Percentiles rank a stretch among this genome's conserved stretches.
Evolutionary conservation across 371 early-diverging fungal genomes (phyloP).

Genomic region (Zychaea mexicana): DNA sequence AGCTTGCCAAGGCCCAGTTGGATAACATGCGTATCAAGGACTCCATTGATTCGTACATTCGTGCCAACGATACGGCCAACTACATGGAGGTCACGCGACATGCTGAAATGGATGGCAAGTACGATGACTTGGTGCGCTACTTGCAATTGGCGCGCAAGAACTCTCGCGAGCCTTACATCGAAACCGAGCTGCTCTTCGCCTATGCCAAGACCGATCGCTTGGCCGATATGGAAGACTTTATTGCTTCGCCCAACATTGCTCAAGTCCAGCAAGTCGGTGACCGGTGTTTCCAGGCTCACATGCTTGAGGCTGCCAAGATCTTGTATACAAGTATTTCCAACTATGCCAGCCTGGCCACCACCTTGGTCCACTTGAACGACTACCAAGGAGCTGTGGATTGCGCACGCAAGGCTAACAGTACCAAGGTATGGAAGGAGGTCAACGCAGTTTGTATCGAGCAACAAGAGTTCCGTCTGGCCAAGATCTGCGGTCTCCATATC

Average conservation of each 20-base stretch:
- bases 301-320: conserved; percentile 94
- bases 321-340: conserved; percentile 93
- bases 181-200: conserved; percentile 92
- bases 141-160: conserved; percentile 93
- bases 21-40: conserved; percentile 89
- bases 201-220: conserved; percentile 93
- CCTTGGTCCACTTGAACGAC: conserved; percentile 92
- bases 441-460: conserved; percentile 93
- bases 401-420: conserved; percentile 96
- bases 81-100: conserved; percentile 87
- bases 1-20: conserved; percentile 93
- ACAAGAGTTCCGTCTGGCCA: conserved; percentile 94
- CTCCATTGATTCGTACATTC: conserved; percentile 94
- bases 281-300: conserved; percentile 88
- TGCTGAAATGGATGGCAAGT: conserved; percentile 81
- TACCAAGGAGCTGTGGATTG: conserved; percentile 97
- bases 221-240: conserved; percentile 91
- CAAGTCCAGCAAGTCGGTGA: conserved; percentile 93
- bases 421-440: conserved; percentile 97
- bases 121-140: conserved; percentile 91
- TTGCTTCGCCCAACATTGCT: conserved; percentile 91
- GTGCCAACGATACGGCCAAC: conserved; percentile 90
- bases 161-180: conserved; percentile 90
- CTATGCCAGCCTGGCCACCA: conserved; percentile 95
- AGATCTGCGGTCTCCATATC: conserved; percentile 95